Conservation (phyloP, 805 yeast species). For the Kodamaea hsintzibuensis region DNA sequence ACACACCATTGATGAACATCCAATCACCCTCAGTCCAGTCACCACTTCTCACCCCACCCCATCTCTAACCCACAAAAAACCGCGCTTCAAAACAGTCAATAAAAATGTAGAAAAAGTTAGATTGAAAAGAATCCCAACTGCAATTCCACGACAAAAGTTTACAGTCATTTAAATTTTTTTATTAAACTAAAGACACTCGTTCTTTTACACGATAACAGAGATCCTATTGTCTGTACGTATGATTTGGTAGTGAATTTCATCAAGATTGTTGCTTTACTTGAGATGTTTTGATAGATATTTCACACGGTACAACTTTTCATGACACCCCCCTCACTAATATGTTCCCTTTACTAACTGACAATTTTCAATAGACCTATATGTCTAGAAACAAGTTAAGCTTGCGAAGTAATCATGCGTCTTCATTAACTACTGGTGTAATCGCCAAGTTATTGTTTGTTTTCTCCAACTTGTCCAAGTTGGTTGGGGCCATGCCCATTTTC, state of each 20-base stretch:
- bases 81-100: neutral
- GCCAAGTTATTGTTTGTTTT: conserved; percentile 34
- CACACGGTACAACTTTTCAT: neutral
- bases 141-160: neutral
- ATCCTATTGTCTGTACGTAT: neutral
- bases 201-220: neutral
- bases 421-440: conserved; percentile 23
- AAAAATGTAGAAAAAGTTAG: neutral
- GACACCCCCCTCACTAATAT: neutral
- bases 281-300: neutral
- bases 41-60: no score
- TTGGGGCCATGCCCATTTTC: conserved; percentile 36
- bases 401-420: conserved; percentile 32
- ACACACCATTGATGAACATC: no score
- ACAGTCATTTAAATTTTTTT: neutral
- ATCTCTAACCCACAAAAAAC: neutral
- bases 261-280: neutral
- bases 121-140: neutral
- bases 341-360: neutral
- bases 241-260: neutral
- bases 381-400: conserved; percentile 19
- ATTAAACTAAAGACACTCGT: neutral
- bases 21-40: no score
- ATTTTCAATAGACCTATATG: conserved; percentile 15
- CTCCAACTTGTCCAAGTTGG: conserved; percentile 33